Evolutionary conservation across 139 green algal genomes (phyloP), one percentile per base, ranked within the genome.

Genomic region (Ettlia oleoabundans): DNA sequence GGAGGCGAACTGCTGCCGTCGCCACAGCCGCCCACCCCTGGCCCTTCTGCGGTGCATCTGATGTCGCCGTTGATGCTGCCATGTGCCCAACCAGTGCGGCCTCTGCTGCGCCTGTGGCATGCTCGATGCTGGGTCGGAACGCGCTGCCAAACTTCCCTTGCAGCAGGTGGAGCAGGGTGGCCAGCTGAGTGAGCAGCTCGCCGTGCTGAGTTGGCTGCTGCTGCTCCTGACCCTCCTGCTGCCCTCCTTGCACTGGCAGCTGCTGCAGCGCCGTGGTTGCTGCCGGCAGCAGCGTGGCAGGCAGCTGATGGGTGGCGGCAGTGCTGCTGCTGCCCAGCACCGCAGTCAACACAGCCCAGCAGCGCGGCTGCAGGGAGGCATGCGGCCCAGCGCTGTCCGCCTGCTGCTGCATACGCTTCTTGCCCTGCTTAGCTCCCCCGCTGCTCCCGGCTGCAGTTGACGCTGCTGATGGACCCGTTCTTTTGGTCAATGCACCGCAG

Each of bases 111-210:
- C 28, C 72, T 8, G 61, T 71, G 0, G 81, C 73, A 40, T 78
- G 82, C 35, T 87, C 82, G 0, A 84, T 62, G 68, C 80, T 55
- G 10, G 67, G 67, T 4, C 75, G 37, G 58, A 81, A 81, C 38
- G 28, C 58, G 58, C 4, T 38, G 0, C 3, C 40, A 41, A 81
- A 71, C 40, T 81, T 81, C 55, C 40, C 38, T 19, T 10, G 51
- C 4, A 71, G 38, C 58, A 81, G 38, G 18, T 4, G 40, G 33
- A 81, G 58, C 38, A 81, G 55, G 0, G 38, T 13, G 1, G 75
- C 75, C 58, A 81, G 28, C 40, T 71, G 75, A 3, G 7, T 1
- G 18, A 81, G 38, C 38, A 71, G 18, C 3, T 35, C 28, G 30
- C 55, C 1, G 38, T n/a, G 37, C 55, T 18, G 19, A 19, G 22